Evolutionary conservation across 148 eudicot genomes (phyloP).

Genomic region (Tetragonia tetragonoides): DNA sequence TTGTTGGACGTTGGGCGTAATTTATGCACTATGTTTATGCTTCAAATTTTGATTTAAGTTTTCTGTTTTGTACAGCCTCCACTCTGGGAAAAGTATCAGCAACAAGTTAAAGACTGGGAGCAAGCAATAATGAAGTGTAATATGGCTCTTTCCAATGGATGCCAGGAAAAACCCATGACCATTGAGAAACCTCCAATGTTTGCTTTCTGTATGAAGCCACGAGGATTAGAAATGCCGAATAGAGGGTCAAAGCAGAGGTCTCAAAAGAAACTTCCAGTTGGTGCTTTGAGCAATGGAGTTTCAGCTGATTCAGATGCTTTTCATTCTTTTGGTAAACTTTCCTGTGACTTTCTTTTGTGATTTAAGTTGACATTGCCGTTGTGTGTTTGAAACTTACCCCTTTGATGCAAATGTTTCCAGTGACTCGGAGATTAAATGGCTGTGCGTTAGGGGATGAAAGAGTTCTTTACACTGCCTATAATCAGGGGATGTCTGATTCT

Average conservation of each 20-base stretch:
- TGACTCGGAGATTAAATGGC: conserved; percentile 65
- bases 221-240: conserved; percentile 80
- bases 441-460: conserved; percentile 62
- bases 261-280: conserved; percentile 58
- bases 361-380: not conserved
- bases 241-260: conserved; percentile 87
- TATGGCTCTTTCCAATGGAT: conserved; percentile 35
- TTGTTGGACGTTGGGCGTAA: not conserved
- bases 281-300: conserved; percentile 42
- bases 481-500: conserved; percentile 56
- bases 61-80: conserved; percentile 65
- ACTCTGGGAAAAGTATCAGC: conserved; percentile 84
- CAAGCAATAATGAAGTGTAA: conserved; percentile 41
- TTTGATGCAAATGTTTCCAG: conserved; percentile 22
- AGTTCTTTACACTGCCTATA: conserved; percentile 32
- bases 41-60: conserved; percentile 1
- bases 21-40: not conserved
- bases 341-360: conserved; percentile 3
- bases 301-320: conserved; percentile 52
- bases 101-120: conserved; percentile 83
- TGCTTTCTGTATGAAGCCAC: conserved; percentile 90
- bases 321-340: conserved; percentile 57
- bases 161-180: conserved; percentile 45
- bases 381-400: conserved; percentile 11
- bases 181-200: conserved; percentile 81